Conservation (phyloP, 2,329 filamentous ascomycete species). For the Xylaria sp. region DNA sequence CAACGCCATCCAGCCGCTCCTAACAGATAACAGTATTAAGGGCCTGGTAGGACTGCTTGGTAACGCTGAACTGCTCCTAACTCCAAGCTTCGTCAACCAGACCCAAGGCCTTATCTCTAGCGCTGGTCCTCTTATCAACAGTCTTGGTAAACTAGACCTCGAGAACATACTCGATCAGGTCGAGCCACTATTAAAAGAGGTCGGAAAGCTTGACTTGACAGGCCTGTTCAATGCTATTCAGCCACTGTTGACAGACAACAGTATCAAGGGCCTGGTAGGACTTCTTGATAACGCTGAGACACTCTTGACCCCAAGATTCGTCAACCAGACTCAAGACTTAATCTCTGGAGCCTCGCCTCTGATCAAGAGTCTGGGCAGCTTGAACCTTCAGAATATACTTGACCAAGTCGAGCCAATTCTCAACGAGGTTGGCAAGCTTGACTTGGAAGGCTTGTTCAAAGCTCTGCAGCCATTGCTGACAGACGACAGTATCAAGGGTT, state of each 20-base stretch:
- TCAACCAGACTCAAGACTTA: constrained; percentile 31
- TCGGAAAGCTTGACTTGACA: not conserved
- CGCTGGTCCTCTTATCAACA: not conserved
- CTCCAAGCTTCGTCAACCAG: constrained; percentile 44
- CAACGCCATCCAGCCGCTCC: not conserved
- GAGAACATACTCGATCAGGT: not conserved
- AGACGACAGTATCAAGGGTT: constrained; percentile 46
- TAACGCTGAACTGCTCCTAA: constrained; percentile 49
- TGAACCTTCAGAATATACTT: constrained; percentile 50
- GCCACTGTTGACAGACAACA: too few relatives aligned
- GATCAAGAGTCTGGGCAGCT: constrained; percentile 44
- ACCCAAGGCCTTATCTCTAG: constrained; percentile 38
- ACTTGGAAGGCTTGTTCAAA: constrained; percentile 50
- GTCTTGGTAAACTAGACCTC: not conserved
- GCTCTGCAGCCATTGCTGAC: constrained; percentile 53
- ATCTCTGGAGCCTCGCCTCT: constrained; percentile 45
- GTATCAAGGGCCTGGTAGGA: too few relatives aligned
- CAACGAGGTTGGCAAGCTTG: constrained; percentile 49
- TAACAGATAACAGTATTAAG: too few relatives aligned
- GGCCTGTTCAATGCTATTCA: not conserved
- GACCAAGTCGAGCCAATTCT: constrained; percentile 50
- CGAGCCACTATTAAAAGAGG: not conserved
- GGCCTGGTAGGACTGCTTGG: constrained; percentile 1
- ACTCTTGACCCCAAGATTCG: too few relatives aligned
- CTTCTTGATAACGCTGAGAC: too few relatives aligned